Evolutionary conservation across 768 basidiomycete genomes (phyloP).

Genomic region (Mycena vulgaris): DNA sequence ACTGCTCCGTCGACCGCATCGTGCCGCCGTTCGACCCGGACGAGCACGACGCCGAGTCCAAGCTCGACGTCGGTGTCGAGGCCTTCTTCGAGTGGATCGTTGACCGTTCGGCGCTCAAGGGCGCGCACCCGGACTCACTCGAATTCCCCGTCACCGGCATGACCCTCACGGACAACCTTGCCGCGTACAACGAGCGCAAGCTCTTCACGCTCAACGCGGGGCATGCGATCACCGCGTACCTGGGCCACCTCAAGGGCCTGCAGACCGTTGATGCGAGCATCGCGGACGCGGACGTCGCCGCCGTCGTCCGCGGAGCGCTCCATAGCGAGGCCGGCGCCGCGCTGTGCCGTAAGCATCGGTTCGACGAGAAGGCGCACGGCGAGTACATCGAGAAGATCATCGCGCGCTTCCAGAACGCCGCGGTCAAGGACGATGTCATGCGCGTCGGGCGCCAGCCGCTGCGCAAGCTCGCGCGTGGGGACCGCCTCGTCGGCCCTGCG

Average conservation of each 20-base stretch:
- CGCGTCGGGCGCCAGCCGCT: constrained; percentile 58
- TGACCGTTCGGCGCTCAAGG: constrained; percentile 48
- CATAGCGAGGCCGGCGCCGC: constrained; percentile 53
- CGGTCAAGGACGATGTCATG: constrained; percentile 53
- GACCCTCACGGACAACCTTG: constrained; percentile 49
- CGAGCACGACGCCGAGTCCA: constrained; percentile 31
- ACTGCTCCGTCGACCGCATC: constrained; percentile 61
- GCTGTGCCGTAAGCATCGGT: constrained; percentile 47
- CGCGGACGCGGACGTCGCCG: constrained; percentile 46
- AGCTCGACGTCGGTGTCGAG: constrained; percentile 58
- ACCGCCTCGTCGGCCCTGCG: constrained; percentile 55
- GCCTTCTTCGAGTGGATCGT: constrained; percentile 60
- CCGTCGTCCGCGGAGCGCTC: constrained; percentile 50
- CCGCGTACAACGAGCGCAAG: constrained; percentile 58
- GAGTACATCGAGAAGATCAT: constrained; percentile 53
- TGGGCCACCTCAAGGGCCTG: constrained; percentile 51
- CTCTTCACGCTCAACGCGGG: constrained; percentile 61
- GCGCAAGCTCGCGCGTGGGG: constrained; percentile 53
- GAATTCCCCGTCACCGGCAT: constrained; percentile 45
- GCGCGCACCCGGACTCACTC: constrained; percentile 41
- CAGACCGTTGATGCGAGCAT: constrained; percentile 51
- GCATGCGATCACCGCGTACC: constrained; percentile 57
- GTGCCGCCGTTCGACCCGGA: constrained; percentile 41
- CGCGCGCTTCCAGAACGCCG: constrained; percentile 51
- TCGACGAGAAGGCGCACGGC: constrained; percentile 44